Evolutionary conservation across 2,329 filamentous ascomycete species (phyloP).

Genomic region (Talaromyces sp.): DNA sequence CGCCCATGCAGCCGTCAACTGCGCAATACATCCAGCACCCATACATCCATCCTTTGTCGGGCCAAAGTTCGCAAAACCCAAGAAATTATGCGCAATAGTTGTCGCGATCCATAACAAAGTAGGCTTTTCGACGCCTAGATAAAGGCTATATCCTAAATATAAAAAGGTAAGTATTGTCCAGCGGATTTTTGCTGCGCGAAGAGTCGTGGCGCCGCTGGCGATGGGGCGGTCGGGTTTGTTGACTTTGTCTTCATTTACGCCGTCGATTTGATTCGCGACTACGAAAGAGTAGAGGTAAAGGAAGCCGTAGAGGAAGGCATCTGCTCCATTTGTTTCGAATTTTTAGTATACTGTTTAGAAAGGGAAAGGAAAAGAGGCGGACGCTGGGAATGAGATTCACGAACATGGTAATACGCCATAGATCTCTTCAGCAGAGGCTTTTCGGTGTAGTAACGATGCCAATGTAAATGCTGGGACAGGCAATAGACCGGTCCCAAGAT

Average conservation of each 20-base stretch:
- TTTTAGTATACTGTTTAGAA: background rate
- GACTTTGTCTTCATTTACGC: constrained; percentile 14
- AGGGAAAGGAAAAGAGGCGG: background rate
- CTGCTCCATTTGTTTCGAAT: background rate
- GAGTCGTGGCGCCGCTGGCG: constrained; percentile 12
- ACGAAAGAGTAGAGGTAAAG: constrained; percentile 16
- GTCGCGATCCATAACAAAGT: constrained; percentile 15
- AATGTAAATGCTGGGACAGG: constrained; percentile 14
- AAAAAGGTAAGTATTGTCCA: constrained; percentile 9
- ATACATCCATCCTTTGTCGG: constrained; percentile 16
- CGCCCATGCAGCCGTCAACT: constrained; percentile 14
- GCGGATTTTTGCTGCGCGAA: constrained; percentile 8
- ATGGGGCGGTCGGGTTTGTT: constrained; percentile 18
- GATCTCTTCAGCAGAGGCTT: constrained; percentile 12
- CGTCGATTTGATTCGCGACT: constrained; percentile 16
- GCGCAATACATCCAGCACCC: constrained; percentile 15
- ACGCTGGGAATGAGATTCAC: background rate
- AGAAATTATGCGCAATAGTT: constrained; percentile 14
- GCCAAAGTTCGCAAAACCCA: constrained; percentile 12
- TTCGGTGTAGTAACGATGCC: constrained; percentile 15
- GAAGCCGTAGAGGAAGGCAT: constrained; percentile 11
- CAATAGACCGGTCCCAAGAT: constrained; percentile 12
- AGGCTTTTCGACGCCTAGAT: constrained; percentile 4
- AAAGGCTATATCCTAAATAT: constrained; percentile 9
- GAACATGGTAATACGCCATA: constrained; percentile 8